These are phyloP conservation scores for Pseudoturritis turrita DNA, from an alignment of 345 rosid species.

Conservation along the genomic window DNA sequence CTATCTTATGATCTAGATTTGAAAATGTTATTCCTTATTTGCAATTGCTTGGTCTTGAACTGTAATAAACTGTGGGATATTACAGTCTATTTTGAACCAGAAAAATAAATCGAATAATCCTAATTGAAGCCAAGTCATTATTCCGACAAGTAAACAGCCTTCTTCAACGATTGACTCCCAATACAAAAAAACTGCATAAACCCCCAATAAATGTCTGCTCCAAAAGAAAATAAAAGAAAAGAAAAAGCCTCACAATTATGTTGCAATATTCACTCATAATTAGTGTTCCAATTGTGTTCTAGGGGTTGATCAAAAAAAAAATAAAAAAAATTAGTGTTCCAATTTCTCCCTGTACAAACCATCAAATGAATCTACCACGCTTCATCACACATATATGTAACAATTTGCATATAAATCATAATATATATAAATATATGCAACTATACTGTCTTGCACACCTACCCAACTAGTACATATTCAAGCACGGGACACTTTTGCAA, in stretches of 20 bases:
- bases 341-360: not conserved
- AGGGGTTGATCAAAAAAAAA: no score
- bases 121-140: no score
- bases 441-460: not conserved
- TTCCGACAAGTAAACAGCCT: no score
- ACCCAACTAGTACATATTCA: constrained; percentile 2
- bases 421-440: not conserved
- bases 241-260: not conserved
- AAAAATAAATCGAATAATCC: no score
- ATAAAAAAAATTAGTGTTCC: no score
- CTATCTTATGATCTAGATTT: not conserved
- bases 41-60: not conserved
- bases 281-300: no score
- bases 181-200: not conserved
- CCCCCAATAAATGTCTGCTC: not conserved
- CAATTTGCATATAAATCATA: not conserved
- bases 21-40: not conserved
- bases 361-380: not conserved
- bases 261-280: not conserved
- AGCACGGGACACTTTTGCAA: not conserved
- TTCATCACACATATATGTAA: not conserved
- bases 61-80: not conserved
- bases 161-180: no score
- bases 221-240: not conserved
- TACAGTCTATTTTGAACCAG: no score